These are phyloP conservation scores for Apophysomyces variabilis DNA, from an alignment of 371 early-diverging fungal species.

Conservation along the genomic window DNA sequence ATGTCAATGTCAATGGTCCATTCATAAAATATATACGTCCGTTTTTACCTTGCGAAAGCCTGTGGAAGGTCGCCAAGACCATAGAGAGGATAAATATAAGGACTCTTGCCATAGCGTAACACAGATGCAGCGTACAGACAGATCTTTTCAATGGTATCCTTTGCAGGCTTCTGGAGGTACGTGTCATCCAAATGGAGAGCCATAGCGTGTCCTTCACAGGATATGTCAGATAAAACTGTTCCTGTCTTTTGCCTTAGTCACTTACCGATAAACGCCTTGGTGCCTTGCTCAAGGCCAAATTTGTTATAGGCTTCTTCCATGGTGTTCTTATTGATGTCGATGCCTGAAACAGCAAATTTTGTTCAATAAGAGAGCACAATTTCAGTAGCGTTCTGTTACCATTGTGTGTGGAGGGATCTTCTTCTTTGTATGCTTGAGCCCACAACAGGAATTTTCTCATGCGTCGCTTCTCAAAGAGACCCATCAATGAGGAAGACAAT, in stretches of 20 bases:
- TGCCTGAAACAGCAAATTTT: slow-evolving; percentile 27
- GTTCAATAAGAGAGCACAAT: neutral
- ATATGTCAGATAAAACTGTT: neutral
- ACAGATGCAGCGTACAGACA: slow-evolving; percentile 95
- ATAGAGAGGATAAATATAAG: slow-evolving; percentile 99
- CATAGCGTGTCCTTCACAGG: slow-evolving; percentile 86
- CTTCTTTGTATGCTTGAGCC: slow-evolving; percentile 82
- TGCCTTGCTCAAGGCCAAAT: slow-evolving; percentile 93
- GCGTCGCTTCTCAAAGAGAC: slow-evolving; percentile 96
- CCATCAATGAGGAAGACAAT: slow-evolving; percentile 86
- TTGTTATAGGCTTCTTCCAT: slow-evolving; percentile 91
- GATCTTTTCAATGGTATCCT: slow-evolving; percentile 94
- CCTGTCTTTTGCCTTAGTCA: neutral
- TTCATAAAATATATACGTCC: slow-evolving; percentile 10
- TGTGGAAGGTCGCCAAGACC: slow-evolving; percentile 99
- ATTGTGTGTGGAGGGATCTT: slow-evolving; percentile 84
- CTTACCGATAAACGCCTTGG: slow-evolving; percentile 93
- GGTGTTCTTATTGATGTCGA: slow-evolving; percentile 75
- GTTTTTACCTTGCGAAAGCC: slow-evolving; percentile 91
- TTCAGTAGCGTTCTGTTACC: slow-evolving; percentile 30
- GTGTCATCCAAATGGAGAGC: slow-evolving; percentile 96
- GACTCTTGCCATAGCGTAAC: slow-evolving; percentile 96
- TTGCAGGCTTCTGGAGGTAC: slow-evolving; percentile 89
- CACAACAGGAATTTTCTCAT: slow-evolving; percentile 98
- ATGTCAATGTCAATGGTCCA: neutral